These are phyloP conservation scores for Suillus tomentosus DNA, from an alignment of 768 basidiomycete genomes.

Conservation along the genomic window DNA sequence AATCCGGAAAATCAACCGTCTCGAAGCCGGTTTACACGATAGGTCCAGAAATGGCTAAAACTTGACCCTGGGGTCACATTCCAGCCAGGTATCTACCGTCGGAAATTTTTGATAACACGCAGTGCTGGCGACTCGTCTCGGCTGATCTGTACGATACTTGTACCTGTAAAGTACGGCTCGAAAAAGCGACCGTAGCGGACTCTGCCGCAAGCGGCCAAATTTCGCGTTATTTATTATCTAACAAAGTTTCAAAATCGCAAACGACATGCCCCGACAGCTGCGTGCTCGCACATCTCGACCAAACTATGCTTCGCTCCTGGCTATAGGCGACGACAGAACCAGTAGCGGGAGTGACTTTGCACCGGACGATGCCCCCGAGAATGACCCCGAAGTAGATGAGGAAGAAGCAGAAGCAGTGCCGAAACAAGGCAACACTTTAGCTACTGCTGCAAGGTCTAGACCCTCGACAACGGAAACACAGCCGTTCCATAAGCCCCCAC, in stretches of 20 bases:
- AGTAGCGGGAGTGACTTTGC: constrained; percentile 62
- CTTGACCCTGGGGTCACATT: too few relatives aligned
- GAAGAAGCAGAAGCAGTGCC: constrained; percentile 22
- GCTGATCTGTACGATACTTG: too few relatives aligned
- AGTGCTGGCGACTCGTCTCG: too few relatives aligned
- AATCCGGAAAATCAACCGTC: too few relatives aligned
- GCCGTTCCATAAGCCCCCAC: constrained; percentile 24
- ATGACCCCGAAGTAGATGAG: constrained; percentile 33
- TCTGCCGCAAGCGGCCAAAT: too few relatives aligned
- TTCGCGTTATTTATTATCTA: not conserved
- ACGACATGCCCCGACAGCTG: constrained; percentile 49
- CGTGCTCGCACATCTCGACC: constrained; percentile 55
- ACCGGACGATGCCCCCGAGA: constrained; percentile 37
- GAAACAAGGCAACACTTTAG: constrained; percentile 16
- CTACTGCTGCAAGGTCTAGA: constrained; percentile 7
- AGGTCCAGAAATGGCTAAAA: too few relatives aligned
- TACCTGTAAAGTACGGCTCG: too few relatives aligned
- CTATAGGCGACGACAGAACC: constrained; percentile 35
- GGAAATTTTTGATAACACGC: too few relatives aligned
- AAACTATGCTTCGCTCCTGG: constrained; percentile 48
- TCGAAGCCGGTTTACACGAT: too few relatives aligned
- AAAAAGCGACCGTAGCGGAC: too few relatives aligned
- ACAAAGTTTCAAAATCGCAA: constrained; percentile 22
- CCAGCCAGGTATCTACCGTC: too few relatives aligned
- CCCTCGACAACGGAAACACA: constrained; percentile 20